These are phyloP conservation scores for Talaromyces liani DNA, from an alignment of 495 filamentous ascomycete genomes.

Conservation along the genomic window DNA sequence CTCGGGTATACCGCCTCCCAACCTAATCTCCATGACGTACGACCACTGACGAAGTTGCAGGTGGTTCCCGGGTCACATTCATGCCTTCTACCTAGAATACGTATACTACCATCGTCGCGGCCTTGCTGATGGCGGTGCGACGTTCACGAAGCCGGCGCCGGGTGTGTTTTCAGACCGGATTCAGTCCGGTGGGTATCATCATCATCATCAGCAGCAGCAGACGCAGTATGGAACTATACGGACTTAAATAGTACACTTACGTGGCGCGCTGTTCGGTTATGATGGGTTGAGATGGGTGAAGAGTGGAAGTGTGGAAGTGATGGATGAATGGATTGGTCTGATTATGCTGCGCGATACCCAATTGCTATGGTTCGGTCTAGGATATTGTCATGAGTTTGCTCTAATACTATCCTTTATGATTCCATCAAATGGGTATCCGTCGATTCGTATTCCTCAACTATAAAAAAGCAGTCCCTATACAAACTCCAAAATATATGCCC, in stretches of 20 bases:
- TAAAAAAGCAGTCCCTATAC: neutral
- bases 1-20: constrained; percentile 35
- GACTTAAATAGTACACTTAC: neutral
- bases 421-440: neutral
- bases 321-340: neutral
- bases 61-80: constrained; percentile 73
- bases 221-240: constrained; percentile 4
- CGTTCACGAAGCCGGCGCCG: constrained; percentile 45
- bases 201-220: constrained; percentile 13
- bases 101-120: constrained; percentile 72
- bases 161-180: constrained; percentile 78
- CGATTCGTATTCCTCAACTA: neutral
- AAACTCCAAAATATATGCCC: constrained; percentile 1
- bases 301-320: neutral
- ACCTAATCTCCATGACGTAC: too few relatives aligned
- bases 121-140: constrained; percentile 42
- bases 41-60: constrained; percentile 26
- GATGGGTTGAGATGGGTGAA: neutral
- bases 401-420: neutral
- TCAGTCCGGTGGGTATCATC: constrained; percentile 54
- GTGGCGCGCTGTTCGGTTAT: neutral
- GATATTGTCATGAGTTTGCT: neutral
- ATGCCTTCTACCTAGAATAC: constrained; percentile 88
- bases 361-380: neutral
- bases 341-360: neutral